Evolutionary conservation across 2,329 filamentous ascomycete genomes (phyloP), one percentile per base, ranked within the genome.

Genomic region (Zymoseptoria brevis): DNA sequence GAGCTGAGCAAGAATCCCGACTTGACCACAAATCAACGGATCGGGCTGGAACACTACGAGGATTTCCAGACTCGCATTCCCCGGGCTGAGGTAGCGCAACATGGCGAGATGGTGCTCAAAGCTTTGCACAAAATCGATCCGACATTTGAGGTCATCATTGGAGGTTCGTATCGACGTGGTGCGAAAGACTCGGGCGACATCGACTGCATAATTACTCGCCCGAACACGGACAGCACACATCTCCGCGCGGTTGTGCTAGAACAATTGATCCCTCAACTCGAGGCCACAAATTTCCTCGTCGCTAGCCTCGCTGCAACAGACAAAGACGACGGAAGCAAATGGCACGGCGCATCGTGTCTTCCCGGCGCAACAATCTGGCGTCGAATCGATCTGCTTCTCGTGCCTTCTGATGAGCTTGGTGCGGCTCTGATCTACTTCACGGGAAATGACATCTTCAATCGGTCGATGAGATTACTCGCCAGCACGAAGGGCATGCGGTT

Each of bases 351-450:
- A 56, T 94, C 88, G 48, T 83, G 86, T 9, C 77, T 96, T 0
- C 87, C 89, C 0, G 60, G 66, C n/a, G 72, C 75, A 3, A 77
- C 77, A 0, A 71, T 82, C 0, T 96, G 90, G 91, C 82, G 91
- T 8, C 83, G 91, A 1, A 87, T 96, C 61, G 92, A 96, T 70
- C 82, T 96, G 19, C 77, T 96, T 1, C 81, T 95, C 3, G 92
- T 96, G 0, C 91, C 92, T 0, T 85, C 86, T 65, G 78, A 82
- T 1, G 87, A 96, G 73, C 80, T 90, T 55, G 93, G 93, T 1
- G 92, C 89, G 0, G 91, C 92, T 0, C 72, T 96, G 62, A 82
- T 96, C n/a, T 96, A 96, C 71, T 97, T 96, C 69, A 96, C 93
- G 0, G 93, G 93, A 0, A 94, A 96, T 66, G 92, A 96, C 71